Conservation (phyloP, 768 basidiomycete species). For the Serendipita vermifera region DNA sequence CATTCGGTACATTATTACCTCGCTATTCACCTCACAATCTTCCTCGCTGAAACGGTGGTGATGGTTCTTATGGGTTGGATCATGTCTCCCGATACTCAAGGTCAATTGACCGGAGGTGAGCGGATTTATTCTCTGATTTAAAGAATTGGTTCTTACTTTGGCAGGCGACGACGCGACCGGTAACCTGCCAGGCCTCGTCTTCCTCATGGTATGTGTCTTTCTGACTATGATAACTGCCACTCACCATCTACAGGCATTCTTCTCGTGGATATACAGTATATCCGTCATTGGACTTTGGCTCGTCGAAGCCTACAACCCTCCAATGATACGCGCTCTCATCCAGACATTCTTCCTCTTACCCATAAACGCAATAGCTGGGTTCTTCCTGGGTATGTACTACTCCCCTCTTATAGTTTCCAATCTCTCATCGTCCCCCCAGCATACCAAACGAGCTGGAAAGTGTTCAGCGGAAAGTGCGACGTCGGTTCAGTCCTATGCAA, state of each 20-base stretch:
- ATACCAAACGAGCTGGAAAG: not conserved
- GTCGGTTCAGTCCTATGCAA: not conserved
- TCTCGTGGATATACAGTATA: not conserved
- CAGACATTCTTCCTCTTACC: not conserved
- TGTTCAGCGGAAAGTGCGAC: not conserved
- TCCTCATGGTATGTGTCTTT: not conserved
- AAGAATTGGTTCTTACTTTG: no score
- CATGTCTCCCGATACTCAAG: slow-evolving; percentile 2
- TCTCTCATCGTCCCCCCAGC: not conserved
- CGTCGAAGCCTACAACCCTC: not conserved
- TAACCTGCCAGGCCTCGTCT: not conserved
- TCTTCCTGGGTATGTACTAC: not conserved
- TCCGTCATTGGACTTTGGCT: not conserved
- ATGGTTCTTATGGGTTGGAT: not conserved
- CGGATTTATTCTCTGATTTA: no score
- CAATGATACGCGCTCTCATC: not conserved
- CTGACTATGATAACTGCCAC: no score
- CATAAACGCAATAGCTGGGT: not conserved
- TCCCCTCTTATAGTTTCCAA: not conserved
- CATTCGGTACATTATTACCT: not conserved
- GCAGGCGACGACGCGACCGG: slow-evolving; percentile 2
- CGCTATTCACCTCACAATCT: not conserved
- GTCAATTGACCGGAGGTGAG: not conserved
- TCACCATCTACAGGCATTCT: not conserved
- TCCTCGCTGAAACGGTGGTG: not conserved